These are phyloP conservation scores for Cadophora sp. DNA, from an alignment of 2,329 filamentous ascomycete genomes.

Conservation along the genomic window DNA sequence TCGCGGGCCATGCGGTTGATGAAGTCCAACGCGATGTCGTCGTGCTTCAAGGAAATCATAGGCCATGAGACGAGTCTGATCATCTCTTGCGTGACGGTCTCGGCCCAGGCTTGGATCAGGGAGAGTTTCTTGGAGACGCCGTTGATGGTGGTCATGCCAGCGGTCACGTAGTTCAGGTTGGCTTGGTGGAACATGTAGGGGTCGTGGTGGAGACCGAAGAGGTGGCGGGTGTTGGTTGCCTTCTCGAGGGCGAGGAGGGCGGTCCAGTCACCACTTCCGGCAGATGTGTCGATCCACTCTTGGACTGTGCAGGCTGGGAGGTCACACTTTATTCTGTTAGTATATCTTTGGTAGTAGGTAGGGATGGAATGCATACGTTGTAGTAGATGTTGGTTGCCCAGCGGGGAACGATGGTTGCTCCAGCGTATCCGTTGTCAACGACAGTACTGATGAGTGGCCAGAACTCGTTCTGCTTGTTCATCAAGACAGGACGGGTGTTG, in stretches of 20 bases:
- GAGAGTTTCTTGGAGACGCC: conserved; percentile 38
- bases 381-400: conserved; percentile 70
- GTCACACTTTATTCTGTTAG: conserved; percentile 53
- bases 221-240: conserved; percentile 60
- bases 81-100: conserved; percentile 42
- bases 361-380: conserved; percentile 54
- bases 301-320: conserved; percentile 60
- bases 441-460: conserved; percentile 62
- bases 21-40: conserved; percentile 56
- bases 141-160: conserved; percentile 41
- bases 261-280: conserved; percentile 59
- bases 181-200: conserved; percentile 62
- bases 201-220: conserved; percentile 56
- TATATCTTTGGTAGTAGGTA: conserved; percentile 38
- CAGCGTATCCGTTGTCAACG: conserved; percentile 59
- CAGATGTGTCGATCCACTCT: conserved; percentile 67
- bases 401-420: conserved; percentile 63
- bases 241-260: conserved; percentile 59
- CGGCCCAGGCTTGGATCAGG: conserved; percentile 43
- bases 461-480: conserved; percentile 54
- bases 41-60: conserved; percentile 55
- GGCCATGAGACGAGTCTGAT: conserved; percentile 39
- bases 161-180: conserved; percentile 61
- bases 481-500: conserved; percentile 62
- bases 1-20: conserved; percentile 51